Conservation (phyloP, 164 flowering plant species). For the Vitis rupestris region DNA sequence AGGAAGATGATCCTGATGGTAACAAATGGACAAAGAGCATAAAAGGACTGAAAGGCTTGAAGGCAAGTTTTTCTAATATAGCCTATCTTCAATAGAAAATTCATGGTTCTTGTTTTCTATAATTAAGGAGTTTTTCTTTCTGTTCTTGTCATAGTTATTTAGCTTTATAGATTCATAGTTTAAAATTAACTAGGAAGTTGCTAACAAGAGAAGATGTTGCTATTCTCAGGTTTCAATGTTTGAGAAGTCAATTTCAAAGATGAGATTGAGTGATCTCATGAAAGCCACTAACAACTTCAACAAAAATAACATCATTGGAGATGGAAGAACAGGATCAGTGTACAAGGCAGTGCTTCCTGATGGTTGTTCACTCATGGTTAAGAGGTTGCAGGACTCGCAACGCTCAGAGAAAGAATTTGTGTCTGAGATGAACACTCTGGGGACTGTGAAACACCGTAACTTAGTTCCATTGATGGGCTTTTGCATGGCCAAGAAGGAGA, state of each 20-base stretch:
- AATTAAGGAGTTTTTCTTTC: no score
- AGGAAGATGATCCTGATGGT: slow-evolving; percentile 77
- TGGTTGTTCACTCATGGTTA: slow-evolving; percentile 21
- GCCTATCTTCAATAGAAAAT: no score
- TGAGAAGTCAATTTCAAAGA: slow-evolving; percentile 14
- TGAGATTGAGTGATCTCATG: slow-evolving; percentile 16
- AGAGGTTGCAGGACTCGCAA: slow-evolving; percentile 24
- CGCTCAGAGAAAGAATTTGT: slow-evolving; percentile 23
- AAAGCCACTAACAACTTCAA: slow-evolving; percentile 19
- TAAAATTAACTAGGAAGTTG: no score
- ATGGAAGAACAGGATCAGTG: slow-evolving; percentile 25
- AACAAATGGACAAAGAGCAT: slow-evolving; percentile 82
- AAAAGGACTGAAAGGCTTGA: slow-evolving; percentile 61
- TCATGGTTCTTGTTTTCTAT: no score
- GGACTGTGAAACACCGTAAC: slow-evolving; percentile 27
- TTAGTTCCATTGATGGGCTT: slow-evolving; percentile 38
- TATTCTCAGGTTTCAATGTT: slow-evolving; percentile 20
- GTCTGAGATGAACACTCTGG: slow-evolving; percentile 27
- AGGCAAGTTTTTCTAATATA: slow-evolving; percentile 37
- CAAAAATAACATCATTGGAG: slow-evolving; percentile 23
- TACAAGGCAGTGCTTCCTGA: slow-evolving; percentile 28
- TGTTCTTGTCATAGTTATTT: no score
- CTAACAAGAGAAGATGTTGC: not conserved
- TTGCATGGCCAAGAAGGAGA: slow-evolving; percentile 30
- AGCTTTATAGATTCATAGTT: no score